Evolutionary conservation across 352 stramenopile species (phyloP).

Genomic region (Globisporangium abappressorium): DNA sequence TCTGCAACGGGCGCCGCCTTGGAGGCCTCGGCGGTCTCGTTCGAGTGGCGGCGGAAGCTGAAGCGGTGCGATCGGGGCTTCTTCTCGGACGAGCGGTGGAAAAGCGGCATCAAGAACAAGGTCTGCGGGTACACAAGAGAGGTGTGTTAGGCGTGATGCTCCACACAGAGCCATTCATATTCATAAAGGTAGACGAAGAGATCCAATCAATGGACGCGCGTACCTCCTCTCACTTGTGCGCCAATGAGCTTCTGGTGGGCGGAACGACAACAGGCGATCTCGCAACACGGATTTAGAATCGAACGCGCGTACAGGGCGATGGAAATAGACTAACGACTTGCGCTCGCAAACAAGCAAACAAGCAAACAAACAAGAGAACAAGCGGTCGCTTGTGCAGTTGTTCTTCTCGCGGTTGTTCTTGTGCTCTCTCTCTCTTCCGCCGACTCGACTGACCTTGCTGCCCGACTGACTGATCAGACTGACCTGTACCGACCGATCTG

Average conservation of each 20-base stretch:
- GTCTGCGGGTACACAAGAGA: not conserved
- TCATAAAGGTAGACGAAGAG: not conserved
- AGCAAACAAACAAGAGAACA: not conserved
- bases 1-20: conserved; percentile 10
- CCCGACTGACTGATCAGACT: not conserved
- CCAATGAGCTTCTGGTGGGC: conserved; percentile 7
- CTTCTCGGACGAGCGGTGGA: conserved; percentile 48
- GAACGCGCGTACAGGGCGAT: not conserved
- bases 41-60: conserved; percentile 65
- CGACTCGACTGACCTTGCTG: not conserved
- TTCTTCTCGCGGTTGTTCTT: not conserved
- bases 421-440: conserved; percentile 4
- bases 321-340: conserved; percentile 7
- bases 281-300: not conserved
- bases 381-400: not conserved
- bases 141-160: not conserved
- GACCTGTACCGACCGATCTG: not conserved
- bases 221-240: conserved; percentile 1
- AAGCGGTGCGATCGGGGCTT: conserved; percentile 60
- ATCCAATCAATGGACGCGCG: not conserved
- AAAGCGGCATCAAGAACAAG: conserved; percentile 49
- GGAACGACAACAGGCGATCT: not conserved
- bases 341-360: not conserved
- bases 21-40: conserved; percentile 16
- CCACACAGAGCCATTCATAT: not conserved